Conservation (phyloP, 2,329 filamentous ascomycete species). For the Corinectria fuckeliana region DNA sequence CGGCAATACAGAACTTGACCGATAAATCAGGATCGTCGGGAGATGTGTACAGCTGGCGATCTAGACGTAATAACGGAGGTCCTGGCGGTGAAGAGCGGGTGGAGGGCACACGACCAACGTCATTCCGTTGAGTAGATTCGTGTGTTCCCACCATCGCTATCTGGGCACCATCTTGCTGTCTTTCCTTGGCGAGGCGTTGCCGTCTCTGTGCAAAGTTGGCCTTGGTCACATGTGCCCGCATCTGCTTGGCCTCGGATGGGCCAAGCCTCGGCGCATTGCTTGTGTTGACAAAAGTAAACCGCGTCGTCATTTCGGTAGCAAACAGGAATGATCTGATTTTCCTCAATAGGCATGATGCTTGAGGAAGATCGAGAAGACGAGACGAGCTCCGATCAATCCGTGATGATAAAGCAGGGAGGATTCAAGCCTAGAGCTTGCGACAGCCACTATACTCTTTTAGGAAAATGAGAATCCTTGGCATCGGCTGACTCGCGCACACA, state of each 20-base stretch:
- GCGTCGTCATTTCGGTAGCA: conserved; percentile 1
- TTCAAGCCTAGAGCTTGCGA: not conserved
- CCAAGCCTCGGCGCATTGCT: conserved; percentile 21
- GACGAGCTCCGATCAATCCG: not conserved
- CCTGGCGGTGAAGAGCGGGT: not conserved
- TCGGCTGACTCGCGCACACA: not conserved
- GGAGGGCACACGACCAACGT: not conserved
- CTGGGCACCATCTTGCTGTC: not conserved
- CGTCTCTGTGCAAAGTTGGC: conserved; percentile 28
- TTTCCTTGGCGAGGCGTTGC: conserved; percentile 12
- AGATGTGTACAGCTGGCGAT: not conserved
- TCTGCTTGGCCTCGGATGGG: conserved; percentile 13
- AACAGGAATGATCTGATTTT: not conserved
- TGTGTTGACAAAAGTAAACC: conserved; percentile 30
- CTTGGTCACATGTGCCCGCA: conserved; percentile 30
- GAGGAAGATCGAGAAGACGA: not conserved
- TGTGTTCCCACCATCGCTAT: no score
- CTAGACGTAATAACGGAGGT: not conserved
- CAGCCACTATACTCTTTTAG: conserved; percentile 16
- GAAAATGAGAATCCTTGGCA: conserved; percentile 26
- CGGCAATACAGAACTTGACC: conserved; percentile 1
- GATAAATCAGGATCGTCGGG: not conserved
- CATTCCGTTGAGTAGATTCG: not conserved
- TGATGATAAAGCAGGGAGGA: not conserved
- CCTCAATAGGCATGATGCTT: not conserved